Base-by-base conservation (phyloP, 805 yeast species). In the Candida ortonii region DNA sequence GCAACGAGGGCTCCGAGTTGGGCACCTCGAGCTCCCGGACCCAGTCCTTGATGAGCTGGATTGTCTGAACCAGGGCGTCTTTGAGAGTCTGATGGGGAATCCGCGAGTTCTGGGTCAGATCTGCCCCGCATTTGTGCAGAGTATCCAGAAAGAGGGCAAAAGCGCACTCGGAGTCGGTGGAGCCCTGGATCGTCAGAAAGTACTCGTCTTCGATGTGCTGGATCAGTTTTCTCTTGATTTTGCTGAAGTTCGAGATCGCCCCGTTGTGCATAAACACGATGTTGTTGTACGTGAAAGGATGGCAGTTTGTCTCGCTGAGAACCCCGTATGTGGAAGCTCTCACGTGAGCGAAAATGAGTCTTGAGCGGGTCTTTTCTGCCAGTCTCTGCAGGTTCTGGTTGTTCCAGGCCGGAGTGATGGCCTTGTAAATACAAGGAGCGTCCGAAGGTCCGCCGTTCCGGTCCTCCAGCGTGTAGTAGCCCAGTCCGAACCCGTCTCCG, bases 181-280 rank as follows among this genome's bases (percentile, higher is more conserved):
- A 78, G 2, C 98, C 98, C 56, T 93, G 97, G 26, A 93, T 76
- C 27, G 68, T 70, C 15, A 84, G 62, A 53, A 93, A 85, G 57
- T 76, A 93, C 46, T 80, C 79, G 55, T 93, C 96, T 25, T 76
- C 76, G 28, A 93, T 68, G 54, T 84, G 86, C 46, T 75, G 70
- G 21, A 87, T 70, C 26, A 93, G 66, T 39, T 62, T 71, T 40
- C 93, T 72, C 61, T 93, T 93, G 48, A 93, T 84, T 45, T 64
- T 62, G 34, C 67, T 58, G 57, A 90, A 93, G 39, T 77, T 76
- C 8, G 89, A 70, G 16, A 93, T 76, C 0, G 86, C 93, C 19
- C 98, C 98, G 61, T 93, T 93, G 61, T 93, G 98, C 98, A 93
- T 93, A 57, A 93, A 93, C 83, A 90, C 84, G 30, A 90, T 65